phyloP scores from a whole-genome alignment of 73 alveolate species.

The Uronychia binucleata region DNA sequence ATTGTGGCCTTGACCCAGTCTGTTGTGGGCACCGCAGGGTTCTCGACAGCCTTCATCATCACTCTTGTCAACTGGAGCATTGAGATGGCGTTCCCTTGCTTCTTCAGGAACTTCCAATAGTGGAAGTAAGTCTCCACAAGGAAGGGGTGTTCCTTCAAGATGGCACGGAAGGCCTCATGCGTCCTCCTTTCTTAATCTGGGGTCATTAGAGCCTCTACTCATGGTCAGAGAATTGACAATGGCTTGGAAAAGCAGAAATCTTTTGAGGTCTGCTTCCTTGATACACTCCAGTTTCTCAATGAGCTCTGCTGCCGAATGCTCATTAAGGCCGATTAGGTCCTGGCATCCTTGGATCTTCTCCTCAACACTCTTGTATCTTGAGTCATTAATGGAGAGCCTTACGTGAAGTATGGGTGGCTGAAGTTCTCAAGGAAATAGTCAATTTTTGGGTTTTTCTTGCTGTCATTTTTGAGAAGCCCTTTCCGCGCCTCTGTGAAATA shows the following conservation, averaged over 20 bases:
- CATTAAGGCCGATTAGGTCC: neutral
- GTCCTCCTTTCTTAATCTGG: neutral
- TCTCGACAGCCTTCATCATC: conserved; percentile 14
- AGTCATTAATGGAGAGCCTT: neutral
- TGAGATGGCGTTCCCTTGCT: neutral
- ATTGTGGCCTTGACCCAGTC: conserved; percentile 36
- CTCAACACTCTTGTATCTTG: neutral
- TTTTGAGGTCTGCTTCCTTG: neutral
- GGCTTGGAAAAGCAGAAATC: neutral
- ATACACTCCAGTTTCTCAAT: neutral
- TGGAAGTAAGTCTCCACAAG: neutral
- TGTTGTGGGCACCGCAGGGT: conserved; percentile 12
- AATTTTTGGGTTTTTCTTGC: neutral
- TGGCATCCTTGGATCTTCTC: neutral
- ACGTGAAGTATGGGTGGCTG: neutral
- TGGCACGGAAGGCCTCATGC: neutral
- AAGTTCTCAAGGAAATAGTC: neutral
- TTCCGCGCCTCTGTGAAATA: neutral
- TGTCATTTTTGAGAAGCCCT: neutral
- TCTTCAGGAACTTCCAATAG: neutral
- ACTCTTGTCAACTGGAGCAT: neutral
- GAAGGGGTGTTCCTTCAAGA: neutral
- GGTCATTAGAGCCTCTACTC: neutral
- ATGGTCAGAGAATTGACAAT: neutral
- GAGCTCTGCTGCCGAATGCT: neutral